phyloP scores from a whole-genome alignment of 2,329 filamentous ascomycete genomes.

The Epichloe scottii region DNA sequence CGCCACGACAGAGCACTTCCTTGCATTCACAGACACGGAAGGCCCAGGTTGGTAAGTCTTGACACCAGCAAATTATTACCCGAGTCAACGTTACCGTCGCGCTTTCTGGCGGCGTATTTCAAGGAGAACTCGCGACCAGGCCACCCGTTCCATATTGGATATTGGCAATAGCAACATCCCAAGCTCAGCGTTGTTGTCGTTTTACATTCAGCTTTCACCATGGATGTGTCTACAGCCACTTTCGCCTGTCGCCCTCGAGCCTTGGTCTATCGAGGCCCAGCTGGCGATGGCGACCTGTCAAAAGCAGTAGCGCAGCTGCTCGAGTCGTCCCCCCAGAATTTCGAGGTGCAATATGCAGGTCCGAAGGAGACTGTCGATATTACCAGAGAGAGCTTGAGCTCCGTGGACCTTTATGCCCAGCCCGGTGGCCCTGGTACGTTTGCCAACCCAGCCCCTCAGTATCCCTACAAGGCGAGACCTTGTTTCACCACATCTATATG shows the following conservation, averaged over 20 bases:
- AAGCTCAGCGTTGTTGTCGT: background rate
- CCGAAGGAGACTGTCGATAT: slow-evolving; percentile 11
- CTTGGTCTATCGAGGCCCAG: slow-evolving; percentile 13
- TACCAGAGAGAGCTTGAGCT: slow-evolving; percentile 6
- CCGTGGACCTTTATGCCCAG: slow-evolving; percentile 11
- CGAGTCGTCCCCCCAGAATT: slow-evolving; percentile 10
- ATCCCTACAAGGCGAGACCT: background rate
- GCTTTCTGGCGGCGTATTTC: background rate
- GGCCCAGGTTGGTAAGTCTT: background rate
- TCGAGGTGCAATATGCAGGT: slow-evolving; percentile 11
- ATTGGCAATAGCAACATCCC: background rate
- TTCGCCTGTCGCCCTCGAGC: slow-evolving; percentile 5
- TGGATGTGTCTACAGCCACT: background rate
- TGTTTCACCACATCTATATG: background rate
- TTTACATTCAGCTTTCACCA: background rate
- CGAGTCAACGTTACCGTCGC: background rate
- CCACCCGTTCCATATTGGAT: background rate
- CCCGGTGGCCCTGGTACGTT: slow-evolving; percentile 11
- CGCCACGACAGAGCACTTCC: background rate
- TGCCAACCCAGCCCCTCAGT: background rate
- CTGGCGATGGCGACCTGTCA: slow-evolving; percentile 10
- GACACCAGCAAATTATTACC: background rate
- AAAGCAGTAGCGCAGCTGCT: slow-evolving; percentile 12
- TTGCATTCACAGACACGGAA: background rate
- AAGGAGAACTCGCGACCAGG: background rate